Evolutionary conservation across 2,329 filamentous ascomycete genomes (phyloP), one percentile per base, ranked within the genome.

Genomic region (Decorospora gaudefroyi): DNA sequence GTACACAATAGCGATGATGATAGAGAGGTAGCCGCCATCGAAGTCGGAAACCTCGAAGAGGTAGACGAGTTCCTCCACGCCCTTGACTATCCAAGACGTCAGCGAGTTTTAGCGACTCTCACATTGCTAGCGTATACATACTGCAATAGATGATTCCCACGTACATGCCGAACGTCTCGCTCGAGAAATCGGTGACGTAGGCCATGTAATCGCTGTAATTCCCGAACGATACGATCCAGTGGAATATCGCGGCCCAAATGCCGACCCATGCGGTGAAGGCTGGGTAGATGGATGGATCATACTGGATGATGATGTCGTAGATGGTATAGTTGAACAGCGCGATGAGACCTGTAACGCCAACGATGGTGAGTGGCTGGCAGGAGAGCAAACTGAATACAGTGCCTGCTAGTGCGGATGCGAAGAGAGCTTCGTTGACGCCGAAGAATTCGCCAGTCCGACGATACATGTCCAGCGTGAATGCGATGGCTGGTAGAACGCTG

Each of bases 391-490:
- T 80, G 61, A 81, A 81, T 1, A 81, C 74, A 53, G 80, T 73
- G 3, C 77, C 77, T 2, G 77, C 78, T n/a, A 81, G 61, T 2
- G 76, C 79, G 1, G 78, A 80, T 1, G 78, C 72, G 53, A 81
- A 78, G 2, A 82, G 69, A 0, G 74, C 77, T 57, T 82, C 78
- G 46, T 81, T 82, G 57, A 82, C 72, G 23, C 80, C 80, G 49
- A 76, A 81, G 65, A 78, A 80, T 12, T 73, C 70, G 16, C 74
- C 75, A 0, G 80, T 82, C 11, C 76, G 72, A 5, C 79, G 73
- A 41, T 76, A 74, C 78, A 83, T 83, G 58, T 83, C 80, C 12
- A 83, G 67, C 2, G 77, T 76, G 51, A 80, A 83, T 2, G 80
- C 80, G 3, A 83, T 69, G 0, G 81, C 81, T 4, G 81, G 80